Evolutionary conservation across 345 rosid species (phyloP), one percentile per base, ranked within the genome.

Genomic region (Euphorbia tirucalli): DNA sequence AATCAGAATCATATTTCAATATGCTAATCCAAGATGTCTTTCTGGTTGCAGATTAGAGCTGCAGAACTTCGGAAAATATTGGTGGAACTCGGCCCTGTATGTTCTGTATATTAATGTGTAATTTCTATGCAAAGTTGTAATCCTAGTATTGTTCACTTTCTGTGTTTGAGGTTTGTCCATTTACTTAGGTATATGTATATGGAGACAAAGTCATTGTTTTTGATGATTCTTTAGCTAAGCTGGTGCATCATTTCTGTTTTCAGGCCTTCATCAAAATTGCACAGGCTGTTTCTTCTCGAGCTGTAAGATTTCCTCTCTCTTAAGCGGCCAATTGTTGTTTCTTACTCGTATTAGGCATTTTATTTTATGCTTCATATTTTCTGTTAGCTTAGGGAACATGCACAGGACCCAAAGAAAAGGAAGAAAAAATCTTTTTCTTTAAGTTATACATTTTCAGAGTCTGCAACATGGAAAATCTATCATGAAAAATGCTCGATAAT

Each of bases 201-300:
- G 49, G 49, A 14, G 49, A 44, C 49, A 9, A 27, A 4, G 10
- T 13, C 18, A 19, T 27, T 5, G 28, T 14, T 25, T 46, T 2
- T 5, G 22, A 21, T 49, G 60, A 60, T n/a, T 0, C 41, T 62
- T 32, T 39, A 6, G 52, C 43, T 43, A 35, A 61, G 15, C 22
- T 57, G 35, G 35, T 56, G 41, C 6, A 22, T 21, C 27, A 2
- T 54, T 73, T 80, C 61, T 72, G 39, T 68, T 76, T 77, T 74
- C 86, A 94, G 97, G 98, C 98, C 22, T 94, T 90, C 54, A 14
- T 90, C 70, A 94, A 94, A 82, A 84, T 91, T 73, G 98, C 96
- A 57, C 98, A 94, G 83, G 98, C 97, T 70, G 85, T 91, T 76
- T 91, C 98, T 8, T 92, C 98, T 75, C 85, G 97, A 74, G 79